Base-by-base conservation (phyloP, 225 moss, liverwort and hornwort genomes). In the Physcomitrellopsis africana region DNA sequence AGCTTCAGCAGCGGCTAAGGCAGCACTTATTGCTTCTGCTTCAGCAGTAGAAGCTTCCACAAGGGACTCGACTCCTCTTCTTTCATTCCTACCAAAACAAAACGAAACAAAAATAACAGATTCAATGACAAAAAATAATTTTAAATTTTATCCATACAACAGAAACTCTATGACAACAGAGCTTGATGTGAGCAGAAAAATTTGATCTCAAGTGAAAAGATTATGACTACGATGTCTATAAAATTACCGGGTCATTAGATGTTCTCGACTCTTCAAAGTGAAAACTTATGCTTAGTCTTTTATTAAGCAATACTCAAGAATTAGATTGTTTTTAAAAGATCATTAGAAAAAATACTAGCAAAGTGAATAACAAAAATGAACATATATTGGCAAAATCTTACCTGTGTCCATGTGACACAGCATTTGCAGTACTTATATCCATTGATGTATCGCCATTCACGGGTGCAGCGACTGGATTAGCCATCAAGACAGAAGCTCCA, bases 391-490 rank as follows among this genome's bases (percentile, higher is more conserved):
- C 61, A 60, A 11, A 12, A 19, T 67, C 75, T 70, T 73, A 95
- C 94, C 96, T 89, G 68, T 89, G 82, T 55, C 92, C 94, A 82
- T 83, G 82, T 41, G 73, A 71, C 10, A 90, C 70, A 37, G 94
- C 91, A 68, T 97, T 94, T 60, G 94, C 94, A 55, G 94, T 90
- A 74, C 91, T 97, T 20, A 97, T 97, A 77, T 97, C 96, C 96
- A 94, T 94, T 45, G 94, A 80, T 22, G 66, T 82, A 64, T 97
- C 94, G 14, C 94, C 96, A 72, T 82, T 86, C 23, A 91, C 53
- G 53, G 96, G 94, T 26, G 96, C 87, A 61, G 92, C 91, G 49
- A 97, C 94, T 42, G 92, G 96, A 68, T 80, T 91, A 75, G 92
- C 96, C 93, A 97, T 82, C 48, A 93, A 79, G 14, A 92, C 94